Conservation (phyloP, 495 filamentous ascomycete species). For the Chlorociboria aeruginascens region DNA sequence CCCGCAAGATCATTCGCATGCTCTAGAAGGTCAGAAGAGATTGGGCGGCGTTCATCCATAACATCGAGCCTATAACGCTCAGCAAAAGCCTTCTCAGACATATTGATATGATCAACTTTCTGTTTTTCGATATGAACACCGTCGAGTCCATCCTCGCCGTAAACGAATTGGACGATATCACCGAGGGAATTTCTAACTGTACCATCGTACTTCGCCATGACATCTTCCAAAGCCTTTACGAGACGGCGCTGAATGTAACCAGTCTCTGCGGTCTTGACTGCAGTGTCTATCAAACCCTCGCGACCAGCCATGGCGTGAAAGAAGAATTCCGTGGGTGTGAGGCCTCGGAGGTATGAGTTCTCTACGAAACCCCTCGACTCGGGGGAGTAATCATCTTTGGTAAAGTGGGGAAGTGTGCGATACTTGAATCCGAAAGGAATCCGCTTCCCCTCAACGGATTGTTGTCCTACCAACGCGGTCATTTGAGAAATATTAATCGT, state of each 20-base stretch:
- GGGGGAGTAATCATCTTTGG: constrained; percentile 96
- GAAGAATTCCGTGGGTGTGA: constrained; percentile 95
- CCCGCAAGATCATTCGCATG: constrained; percentile 78
- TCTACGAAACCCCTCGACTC: constrained; percentile 97
- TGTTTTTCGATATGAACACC: constrained; percentile 86
- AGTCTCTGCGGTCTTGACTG: constrained; percentile 98
- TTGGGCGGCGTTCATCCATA: constrained; percentile 57
- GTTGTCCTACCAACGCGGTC: constrained; percentile 93
- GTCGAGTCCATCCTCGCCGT: constrained; percentile 94
- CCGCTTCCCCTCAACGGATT: constrained; percentile 96
- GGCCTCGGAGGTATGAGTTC: constrained; percentile 93
- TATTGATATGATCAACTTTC: constrained; percentile 69
- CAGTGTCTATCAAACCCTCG: constrained; percentile 98
- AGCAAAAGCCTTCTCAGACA: constrained; percentile 61
- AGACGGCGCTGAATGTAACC: constrained; percentile 98
- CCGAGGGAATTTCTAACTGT: constrained; percentile 95
- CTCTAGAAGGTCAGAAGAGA: constrained; percentile 65
- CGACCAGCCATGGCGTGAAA: constrained; percentile 99
- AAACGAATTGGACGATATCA: constrained; percentile 94
- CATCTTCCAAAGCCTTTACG: constrained; percentile 95
- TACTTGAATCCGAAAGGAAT: constrained; percentile 99
- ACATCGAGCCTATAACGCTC: constrained; percentile 83
- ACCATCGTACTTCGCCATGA: constrained; percentile 94
- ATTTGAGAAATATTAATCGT: constrained; percentile 99
- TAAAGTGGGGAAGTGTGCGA: constrained; percentile 92